A percentile compares a stretch with the other conserved stretches of the same genome.
Evolutionary conservation across 1,139 yeast genomes (phyloP).

Genomic region (Taphrina communis): DNA sequence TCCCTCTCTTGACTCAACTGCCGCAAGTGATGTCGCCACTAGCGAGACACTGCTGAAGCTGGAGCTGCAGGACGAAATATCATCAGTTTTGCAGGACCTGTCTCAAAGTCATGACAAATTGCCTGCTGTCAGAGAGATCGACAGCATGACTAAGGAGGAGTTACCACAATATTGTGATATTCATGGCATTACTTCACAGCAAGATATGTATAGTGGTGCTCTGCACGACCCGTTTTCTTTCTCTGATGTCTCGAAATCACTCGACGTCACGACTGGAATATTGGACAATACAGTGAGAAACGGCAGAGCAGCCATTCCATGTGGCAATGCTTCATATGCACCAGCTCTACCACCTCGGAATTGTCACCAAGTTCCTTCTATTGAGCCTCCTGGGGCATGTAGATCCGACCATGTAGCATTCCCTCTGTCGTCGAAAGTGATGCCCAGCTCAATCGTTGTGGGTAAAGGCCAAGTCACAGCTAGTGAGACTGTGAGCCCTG

Average conservation of each 20-base stretch:
- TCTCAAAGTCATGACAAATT: not conserved
- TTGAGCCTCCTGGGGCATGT: not conserved
- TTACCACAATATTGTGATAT: constrained; percentile 3
- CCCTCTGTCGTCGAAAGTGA: not conserved
- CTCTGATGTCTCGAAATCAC: not conserved
- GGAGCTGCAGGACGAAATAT: constrained; percentile 5
- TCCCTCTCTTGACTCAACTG: constrained; percentile 5
- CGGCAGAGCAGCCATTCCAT: not conserved
- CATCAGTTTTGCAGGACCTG: not conserved
- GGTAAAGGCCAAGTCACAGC: constrained; percentile 12
- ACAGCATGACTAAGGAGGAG: not conserved
- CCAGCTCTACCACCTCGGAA: not conserved
- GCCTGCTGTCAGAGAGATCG: not conserved
- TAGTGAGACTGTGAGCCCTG: constrained; percentile 3
- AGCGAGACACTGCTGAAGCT: not conserved
- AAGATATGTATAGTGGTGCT: not conserved
- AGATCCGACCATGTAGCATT: not conserved
- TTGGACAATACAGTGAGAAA: not conserved
- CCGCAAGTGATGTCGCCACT: constrained; percentile 4
- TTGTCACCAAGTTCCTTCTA: not conserved
- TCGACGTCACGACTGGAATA: not conserved
- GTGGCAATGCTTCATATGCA: not conserved
- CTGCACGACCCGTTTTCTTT: not conserved
- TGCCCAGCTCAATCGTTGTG: not conserved
- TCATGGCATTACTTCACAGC: not conserved